Percentiles rank a stretch among this genome's conserved stretches.
Conservation (phyloP, 1,284 basidiomycete genomes). For the Neolentinus lepideus region DNA sequence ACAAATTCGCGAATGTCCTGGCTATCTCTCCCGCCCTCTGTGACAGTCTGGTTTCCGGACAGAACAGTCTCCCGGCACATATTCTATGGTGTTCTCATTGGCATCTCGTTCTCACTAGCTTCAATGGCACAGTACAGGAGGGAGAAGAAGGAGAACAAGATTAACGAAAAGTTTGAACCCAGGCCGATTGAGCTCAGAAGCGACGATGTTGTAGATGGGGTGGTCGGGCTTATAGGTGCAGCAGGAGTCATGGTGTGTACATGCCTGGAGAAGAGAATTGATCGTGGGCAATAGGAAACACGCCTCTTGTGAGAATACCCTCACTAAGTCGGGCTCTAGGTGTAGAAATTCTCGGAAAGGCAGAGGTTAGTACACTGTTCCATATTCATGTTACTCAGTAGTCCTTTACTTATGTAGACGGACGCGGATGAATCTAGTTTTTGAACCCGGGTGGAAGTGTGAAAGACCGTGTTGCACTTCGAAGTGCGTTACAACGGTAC, state of each 20-base stretch:
- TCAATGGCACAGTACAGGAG: slow-evolving; percentile 45
- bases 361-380: slow-evolving; percentile 54
- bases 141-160: slow-evolving; percentile 30
- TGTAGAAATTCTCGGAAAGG: slow-evolving; percentile 94
- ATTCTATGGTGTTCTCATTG: slow-evolving; percentile 60
- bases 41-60: background rate
- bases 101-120: slow-evolving; percentile 63
- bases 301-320: slow-evolving; percentile 87
- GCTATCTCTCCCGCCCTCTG: background rate
- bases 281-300: slow-evolving; percentile 63
- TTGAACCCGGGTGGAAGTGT: slow-evolving; percentile 97
- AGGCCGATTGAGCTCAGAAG: slow-evolving; percentile 71
- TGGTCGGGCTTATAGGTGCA: slow-evolving; percentile 79
- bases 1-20: no score
- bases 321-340: slow-evolving; percentile 87
- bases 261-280: background rate
- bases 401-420: slow-evolving; percentile 3
- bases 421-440: slow-evolving; percentile 42
- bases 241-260: slow-evolving; percentile 1
- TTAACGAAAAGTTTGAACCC: slow-evolving; percentile 29
- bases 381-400: background rate
- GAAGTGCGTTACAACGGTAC: slow-evolving; percentile 47
- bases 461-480: slow-evolving; percentile 93
- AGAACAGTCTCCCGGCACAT: slow-evolving; percentile 32
- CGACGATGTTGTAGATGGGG: slow-evolving; percentile 69